Percentiles rank a stretch among this genome's conserved stretches.
phyloP scores from a whole-genome alignment of 2,329 filamentous ascomycete genomes.

The Hypoxylon sp. region DNA sequence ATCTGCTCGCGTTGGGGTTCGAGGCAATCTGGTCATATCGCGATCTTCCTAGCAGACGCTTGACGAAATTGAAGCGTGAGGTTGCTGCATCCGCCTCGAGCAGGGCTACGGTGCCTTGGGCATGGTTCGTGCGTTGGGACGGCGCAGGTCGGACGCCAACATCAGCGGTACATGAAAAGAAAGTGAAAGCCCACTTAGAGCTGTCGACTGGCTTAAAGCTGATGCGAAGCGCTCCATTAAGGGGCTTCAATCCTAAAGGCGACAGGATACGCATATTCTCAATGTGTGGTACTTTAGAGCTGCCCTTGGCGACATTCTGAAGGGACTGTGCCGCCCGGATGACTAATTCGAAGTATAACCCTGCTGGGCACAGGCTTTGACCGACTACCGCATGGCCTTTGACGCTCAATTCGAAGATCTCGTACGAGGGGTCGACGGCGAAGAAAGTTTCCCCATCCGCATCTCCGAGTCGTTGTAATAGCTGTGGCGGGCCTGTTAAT shows the following conservation, averaged over 20 bases:
- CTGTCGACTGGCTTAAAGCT: slow-evolving; percentile 13
- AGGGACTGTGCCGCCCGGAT: slow-evolving; percentile 40
- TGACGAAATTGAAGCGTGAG: slow-evolving; percentile 23
- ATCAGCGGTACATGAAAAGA: slow-evolving; percentile 20
- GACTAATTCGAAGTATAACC: slow-evolving; percentile 49
- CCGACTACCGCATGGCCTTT: slow-evolving; percentile 46
- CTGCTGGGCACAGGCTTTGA: slow-evolving; percentile 46
- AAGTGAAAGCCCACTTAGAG: slow-evolving; percentile 26
- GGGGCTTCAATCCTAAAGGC: slow-evolving; percentile 19
- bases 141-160: background rate
- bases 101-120: slow-evolving; percentile 25
- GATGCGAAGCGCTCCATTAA: slow-evolving; percentile 17
- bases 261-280: slow-evolving; percentile 28
- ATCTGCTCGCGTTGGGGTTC: slow-evolving; percentile 3
- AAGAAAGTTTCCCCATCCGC: slow-evolving; percentile 26
- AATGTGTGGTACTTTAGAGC: slow-evolving; percentile 23
- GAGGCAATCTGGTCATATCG: slow-evolving; percentile 20
- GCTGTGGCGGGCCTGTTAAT: slow-evolving; percentile 6
- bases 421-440: slow-evolving; percentile 24
- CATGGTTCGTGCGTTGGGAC: slow-evolving; percentile 23
- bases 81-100: slow-evolving; percentile 7
- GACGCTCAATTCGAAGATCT: slow-evolving; percentile 28
- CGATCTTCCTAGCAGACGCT: slow-evolving; percentile 25
- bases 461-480: slow-evolving; percentile 21
- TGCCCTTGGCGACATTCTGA: slow-evolving; percentile 3